A percentile compares a stretch with the other conserved stretches of the same genome.
These are phyloP conservation scores for Platanthera zijinensis DNA, from an alignment of 106 monocot genomes.

Conservation along the genomic window DNA sequence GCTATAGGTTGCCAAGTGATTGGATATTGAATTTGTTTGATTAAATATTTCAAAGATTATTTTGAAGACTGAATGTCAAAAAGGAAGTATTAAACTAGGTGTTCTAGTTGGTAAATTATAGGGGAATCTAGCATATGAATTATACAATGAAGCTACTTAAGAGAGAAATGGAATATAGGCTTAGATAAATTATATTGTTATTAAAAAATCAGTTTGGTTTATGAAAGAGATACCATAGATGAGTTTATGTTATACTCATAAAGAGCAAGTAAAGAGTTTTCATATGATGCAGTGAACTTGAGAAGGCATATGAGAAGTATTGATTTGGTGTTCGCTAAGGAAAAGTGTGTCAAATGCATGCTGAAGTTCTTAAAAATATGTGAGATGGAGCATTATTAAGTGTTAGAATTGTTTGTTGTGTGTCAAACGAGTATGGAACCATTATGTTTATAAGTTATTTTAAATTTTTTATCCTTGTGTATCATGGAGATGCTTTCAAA, in stretches of 20 bases:
- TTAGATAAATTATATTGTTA: background rate
- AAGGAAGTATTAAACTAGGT: background rate
- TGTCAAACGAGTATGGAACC: background rate
- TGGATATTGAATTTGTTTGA: background rate
- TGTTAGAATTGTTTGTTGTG: background rate
- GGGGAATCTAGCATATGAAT: background rate
- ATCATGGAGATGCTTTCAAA: no score
- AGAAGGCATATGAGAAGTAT: background rate
- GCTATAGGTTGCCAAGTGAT: background rate
- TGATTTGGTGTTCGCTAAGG: background rate
- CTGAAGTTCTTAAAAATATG: background rate
- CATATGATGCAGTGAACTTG: no score
- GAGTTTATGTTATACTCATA: no score
- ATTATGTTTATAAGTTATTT: background rate
- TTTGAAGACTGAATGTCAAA: no score
- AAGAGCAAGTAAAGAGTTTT: no score
- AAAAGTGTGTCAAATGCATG: background rate
- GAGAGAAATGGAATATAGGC: background rate
- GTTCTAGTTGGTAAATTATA: background rate
- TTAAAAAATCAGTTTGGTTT: background rate
- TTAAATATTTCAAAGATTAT: no score
- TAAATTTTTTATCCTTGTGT: no score
- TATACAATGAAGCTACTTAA: background rate
- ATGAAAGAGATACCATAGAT: background rate
- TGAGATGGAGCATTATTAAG: background rate